Conservation (phyloP, 2,329 filamentous ascomycete species). For the Penicillium capsulatum region DNA sequence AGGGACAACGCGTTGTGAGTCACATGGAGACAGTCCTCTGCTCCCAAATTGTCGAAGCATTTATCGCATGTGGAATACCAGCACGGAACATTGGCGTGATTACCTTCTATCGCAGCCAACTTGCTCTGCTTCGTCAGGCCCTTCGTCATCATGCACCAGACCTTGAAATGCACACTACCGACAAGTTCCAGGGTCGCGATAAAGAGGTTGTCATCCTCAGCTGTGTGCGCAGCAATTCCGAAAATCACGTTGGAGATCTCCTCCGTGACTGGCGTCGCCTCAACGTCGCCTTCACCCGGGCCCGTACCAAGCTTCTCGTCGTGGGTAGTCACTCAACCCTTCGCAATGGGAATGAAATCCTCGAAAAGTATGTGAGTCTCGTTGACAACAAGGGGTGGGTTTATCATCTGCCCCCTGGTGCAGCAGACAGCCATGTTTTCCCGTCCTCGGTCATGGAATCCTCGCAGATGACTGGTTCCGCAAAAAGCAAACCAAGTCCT, state of each 20-base stretch:
- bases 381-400: slow-evolving; percentile 79
- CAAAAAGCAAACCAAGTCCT: slow-evolving; percentile 27
- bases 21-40: slow-evolving; percentile 73
- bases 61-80: slow-evolving; percentile 71
- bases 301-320: slow-evolving; percentile 85
- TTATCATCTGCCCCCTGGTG: slow-evolving; percentile 63
- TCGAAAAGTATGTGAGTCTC: slow-evolving; percentile 69
- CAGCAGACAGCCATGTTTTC: slow-evolving; percentile 65
- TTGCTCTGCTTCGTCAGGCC: slow-evolving; percentile 72
- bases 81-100: slow-evolving; percentile 83
- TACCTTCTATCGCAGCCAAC: slow-evolving; percentile 91
- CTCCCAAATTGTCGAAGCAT: slow-evolving; percentile 71
- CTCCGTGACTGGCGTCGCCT: slow-evolving; percentile 88
- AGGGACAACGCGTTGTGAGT: slow-evolving; percentile 85
- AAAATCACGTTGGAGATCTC: slow-evolving; percentile 79
- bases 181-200: slow-evolving; percentile 93
- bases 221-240: slow-evolving; percentile 81
- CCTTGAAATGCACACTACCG: slow-evolving; percentile 93
- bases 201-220: slow-evolving; percentile 88
- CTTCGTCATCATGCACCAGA: slow-evolving; percentile 57
- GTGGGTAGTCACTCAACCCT: slow-evolving; percentile 78
- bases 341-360: slow-evolving; percentile 63
- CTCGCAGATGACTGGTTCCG: slow-evolving; percentile 18
- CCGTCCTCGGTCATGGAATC: slow-evolving; percentile 41
- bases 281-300: slow-evolving; percentile 92